Conservation (phyloP, 1,139 yeast species). For the Torulaspora globosa region DNA sequence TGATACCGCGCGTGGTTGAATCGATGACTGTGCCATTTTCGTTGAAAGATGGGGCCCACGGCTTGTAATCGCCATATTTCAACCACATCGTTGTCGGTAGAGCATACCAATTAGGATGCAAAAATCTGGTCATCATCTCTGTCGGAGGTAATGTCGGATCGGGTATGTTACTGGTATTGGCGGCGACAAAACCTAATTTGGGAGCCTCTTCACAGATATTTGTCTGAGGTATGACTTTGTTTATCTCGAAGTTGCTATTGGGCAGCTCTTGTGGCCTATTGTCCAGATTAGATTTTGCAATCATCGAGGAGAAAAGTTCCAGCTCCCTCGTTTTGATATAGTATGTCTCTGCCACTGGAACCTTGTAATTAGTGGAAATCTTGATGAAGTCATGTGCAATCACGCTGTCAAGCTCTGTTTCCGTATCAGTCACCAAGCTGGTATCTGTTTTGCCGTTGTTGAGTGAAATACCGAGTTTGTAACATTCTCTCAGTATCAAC, state of each 20-base stretch:
- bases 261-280: constrained; percentile 34
- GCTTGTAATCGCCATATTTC: constrained; percentile 55
- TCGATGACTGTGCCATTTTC: constrained; percentile 66
- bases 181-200: constrained; percentile 37
- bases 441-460: constrained; percentile 13
- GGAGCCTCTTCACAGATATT: constrained; percentile 37
- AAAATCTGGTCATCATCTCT: constrained; percentile 63
- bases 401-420: constrained; percentile 32
- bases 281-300: constrained; percentile 35
- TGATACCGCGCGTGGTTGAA: constrained; percentile 56
- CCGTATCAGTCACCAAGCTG: constrained; percentile 19
- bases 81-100: constrained; percentile 83
- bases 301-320: constrained; percentile 50
- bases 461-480: constrained; percentile 44
- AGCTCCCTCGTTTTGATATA: constrained; percentile 40
- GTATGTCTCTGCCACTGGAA: constrained; percentile 63
- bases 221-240: constrained; percentile 37
- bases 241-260: constrained; percentile 33
- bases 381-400: constrained; percentile 59
- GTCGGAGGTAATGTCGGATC: constrained; percentile 63
- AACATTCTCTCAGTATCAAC: constrained; percentile 65
- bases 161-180: constrained; percentile 45
- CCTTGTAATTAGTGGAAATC: constrained; percentile 56
- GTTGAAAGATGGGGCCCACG: constrained; percentile 79
- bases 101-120: constrained; percentile 86